These are phyloP conservation scores for Strobilomyces echinocephalus DNA, from an alignment of 768 basidiomycete genomes.

Conservation along the genomic window DNA sequence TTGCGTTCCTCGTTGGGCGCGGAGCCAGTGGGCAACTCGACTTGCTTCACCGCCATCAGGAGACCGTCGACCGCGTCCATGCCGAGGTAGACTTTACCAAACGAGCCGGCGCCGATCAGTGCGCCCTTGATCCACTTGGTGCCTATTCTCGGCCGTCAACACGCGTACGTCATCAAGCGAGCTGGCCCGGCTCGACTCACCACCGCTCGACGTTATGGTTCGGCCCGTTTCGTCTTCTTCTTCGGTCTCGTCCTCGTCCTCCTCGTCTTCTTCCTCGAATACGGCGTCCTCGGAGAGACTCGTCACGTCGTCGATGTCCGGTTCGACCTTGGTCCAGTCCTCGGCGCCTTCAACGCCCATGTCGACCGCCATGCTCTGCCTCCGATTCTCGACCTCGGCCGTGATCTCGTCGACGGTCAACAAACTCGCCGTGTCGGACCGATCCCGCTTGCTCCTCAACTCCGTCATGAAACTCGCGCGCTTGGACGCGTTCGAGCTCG, in stretches of 20 bases:
- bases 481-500: slow-evolving; percentile 47
- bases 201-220: slow-evolving; percentile 52
- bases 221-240: slow-evolving; percentile 51
- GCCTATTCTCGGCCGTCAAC: slow-evolving; percentile 36
- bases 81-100: slow-evolving; percentile 91
- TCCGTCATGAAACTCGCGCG: slow-evolving; percentile 82
- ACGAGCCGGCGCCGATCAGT: slow-evolving; percentile 90
- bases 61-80: slow-evolving; percentile 90
- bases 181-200: slow-evolving; percentile 30
- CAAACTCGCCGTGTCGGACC: slow-evolving; percentile 84
- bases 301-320: slow-evolving; percentile 44
- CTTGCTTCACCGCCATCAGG: slow-evolving; percentile 97
- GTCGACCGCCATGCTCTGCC: slow-evolving; percentile 46
- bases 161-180: background rate
- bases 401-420: slow-evolving; percentile 98
- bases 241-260: slow-evolving; percentile 42
- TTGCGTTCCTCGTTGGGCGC: slow-evolving; percentile 89
- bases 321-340: slow-evolving; percentile 73
- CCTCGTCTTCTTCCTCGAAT: slow-evolving; percentile 47
- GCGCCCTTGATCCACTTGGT: slow-evolving; percentile 98
- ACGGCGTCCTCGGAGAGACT: slow-evolving; percentile 43
- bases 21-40: slow-evolving; percentile 81
- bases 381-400: slow-evolving; percentile 76
- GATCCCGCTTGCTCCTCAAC: slow-evolving; percentile 74
- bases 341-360: slow-evolving; percentile 48